Base-by-base conservation (phyloP, 2,329 filamentous ascomycete species). In the Onygenales sp. region DNA sequence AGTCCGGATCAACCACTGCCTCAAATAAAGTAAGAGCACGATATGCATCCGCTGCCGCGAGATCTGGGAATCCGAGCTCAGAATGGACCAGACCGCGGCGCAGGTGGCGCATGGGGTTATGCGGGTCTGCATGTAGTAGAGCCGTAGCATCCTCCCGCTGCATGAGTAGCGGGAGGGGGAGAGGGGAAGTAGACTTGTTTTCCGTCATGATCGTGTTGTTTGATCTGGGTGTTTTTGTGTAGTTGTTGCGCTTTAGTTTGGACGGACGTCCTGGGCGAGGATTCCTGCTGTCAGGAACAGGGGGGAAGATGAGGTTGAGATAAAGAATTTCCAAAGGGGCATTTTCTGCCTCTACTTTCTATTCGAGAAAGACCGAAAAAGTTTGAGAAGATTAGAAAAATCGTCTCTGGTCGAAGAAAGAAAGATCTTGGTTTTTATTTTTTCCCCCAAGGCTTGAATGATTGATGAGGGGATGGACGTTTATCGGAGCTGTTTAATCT, bases 11-110 rank as follows among this genome's bases (percentile, higher is more conserved):
- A 58, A 78, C 70, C 37, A 89, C 79, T 59, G 93, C 88, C 64
- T 97, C 92, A 13, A 87, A 80, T 46, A 98, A 74, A 3, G 95
- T 80, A n/a, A 97, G 77, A 1, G 91, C 90, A 52, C 87, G 85
- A 67, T 97, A 97, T 4, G 89, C 88, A 74, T 96, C 91, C 36
- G 89, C 88, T 9, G 86, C 85, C 4, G 90, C 90, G 40, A 98
- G 80, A 67, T 98, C 93, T 0, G 89, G 88, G 68, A 95, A 97
- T 39, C 83, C 88, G 46, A 96, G 77, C 45, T 82, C 75, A 13
- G 83, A 79, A 68, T 96, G 83, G 42, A 86, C 75, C 36, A 80
- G 73, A 27, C 88, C 88, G 34, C 91, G 82, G 32, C 67, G 61
- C 10, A 75, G 63, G 55, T 74, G 67, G 4, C 65, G 59, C 37